A percentile compares a stretch with the other conserved stretches of the same genome.
Evolutionary conservation across 1,284 basidiomycete species (phyloP).

Genomic region (Ustilago nuda): DNA sequence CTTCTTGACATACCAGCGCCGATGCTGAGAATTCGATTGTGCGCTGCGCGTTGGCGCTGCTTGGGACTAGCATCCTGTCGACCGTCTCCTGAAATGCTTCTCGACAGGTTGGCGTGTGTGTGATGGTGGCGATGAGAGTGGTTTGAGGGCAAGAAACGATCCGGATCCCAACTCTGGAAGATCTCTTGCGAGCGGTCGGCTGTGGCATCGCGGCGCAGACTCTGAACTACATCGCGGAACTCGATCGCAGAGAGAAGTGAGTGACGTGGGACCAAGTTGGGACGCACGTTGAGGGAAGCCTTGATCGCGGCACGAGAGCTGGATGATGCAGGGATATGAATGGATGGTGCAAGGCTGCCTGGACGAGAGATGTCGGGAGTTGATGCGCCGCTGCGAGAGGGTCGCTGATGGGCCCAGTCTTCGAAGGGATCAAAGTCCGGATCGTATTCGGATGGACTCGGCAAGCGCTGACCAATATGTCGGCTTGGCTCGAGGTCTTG

Average conservation of each 20-base stretch:
- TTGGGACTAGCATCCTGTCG: slow-evolving; percentile 10
- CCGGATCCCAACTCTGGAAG: slow-evolving; percentile 60
- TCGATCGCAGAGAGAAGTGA: slow-evolving; percentile 92
- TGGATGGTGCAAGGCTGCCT: slow-evolving; percentile 24
- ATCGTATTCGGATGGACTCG: slow-evolving; percentile 58
- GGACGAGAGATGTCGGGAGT: slow-evolving; percentile 21
- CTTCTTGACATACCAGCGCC: slow-evolving; percentile 22
- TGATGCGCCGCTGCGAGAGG: slow-evolving; percentile 20
- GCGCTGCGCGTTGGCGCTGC: slow-evolving; percentile 14
- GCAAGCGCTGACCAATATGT: slow-evolving; percentile 22
- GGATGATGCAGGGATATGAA: slow-evolving; percentile 36
- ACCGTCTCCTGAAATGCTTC: slow-evolving; percentile 26
- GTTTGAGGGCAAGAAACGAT: slow-evolving; percentile 45
- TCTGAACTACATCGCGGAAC: slow-evolving; percentile 87
- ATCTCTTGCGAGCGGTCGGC: slow-evolving; percentile 57
- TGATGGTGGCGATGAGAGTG: slow-evolving; percentile 43
- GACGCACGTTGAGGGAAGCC: slow-evolving; percentile 24
- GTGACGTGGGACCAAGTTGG: slow-evolving; percentile 56
- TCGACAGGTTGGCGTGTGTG: slow-evolving; percentile 6
- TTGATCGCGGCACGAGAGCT: slow-evolving; percentile 20
- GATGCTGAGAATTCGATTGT: slow-evolving; percentile 36
- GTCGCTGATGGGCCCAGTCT: slow-evolving; percentile 41
- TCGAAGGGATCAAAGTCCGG: slow-evolving; percentile 60
- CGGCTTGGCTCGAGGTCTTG: slow-evolving; percentile 13
- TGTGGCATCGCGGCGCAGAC: slow-evolving; percentile 74